Evolutionary conservation across 1,139 yeast genomes (phyloP), one percentile per base, ranked within the genome.

Genomic region (Saccharomyces hybrid): DNA sequence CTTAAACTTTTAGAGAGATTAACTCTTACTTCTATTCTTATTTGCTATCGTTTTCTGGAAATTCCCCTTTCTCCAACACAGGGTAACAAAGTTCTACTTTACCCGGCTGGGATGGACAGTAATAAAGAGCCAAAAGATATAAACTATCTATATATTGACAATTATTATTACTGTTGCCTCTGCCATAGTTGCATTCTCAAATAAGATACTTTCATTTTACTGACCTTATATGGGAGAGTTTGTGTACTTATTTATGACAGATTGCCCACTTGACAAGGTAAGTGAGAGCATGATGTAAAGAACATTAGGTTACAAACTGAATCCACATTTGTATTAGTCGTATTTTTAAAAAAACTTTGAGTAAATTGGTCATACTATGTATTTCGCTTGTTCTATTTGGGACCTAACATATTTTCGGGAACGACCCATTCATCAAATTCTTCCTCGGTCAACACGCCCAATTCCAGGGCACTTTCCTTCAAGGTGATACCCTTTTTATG

Each of bases 401-500:
- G 99, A 56, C 97, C 96, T 76, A 93, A 82, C 99, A 93, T 93
- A 70, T 88, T 83, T 78, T 93, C 98, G 61, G 99, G 99, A 73
- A 89, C 84, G 63, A 93, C 99, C 96, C 96, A 93, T 74, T 89
- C 80, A 73, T 90, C 95, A 66, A 93, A 93, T 75, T 91, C 96
- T 69, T 83, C 85, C 61, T 81, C 83, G 56, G 82, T 80, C 70
- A 93, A 80, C 56, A 86, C 90, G 56, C 88, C 88, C 69, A 95
- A 83, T 74, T 93, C 96, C 67, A 93, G 78, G 58, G 97, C 96
- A 58, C 96, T 84, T 74, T 89, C 87, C 77, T 93, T 93, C 76
- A 93, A 83, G 49, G 99, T 93, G 68, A 91, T 80, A 32, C 97
- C 97, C 79, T 93, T 90, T 79, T 91, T 88, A 82, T 93, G 98